These are phyloP conservation scores for Oenanthe sinensis DNA, from an alignment of 129 eudicot species.

Conservation along the genomic window DNA sequence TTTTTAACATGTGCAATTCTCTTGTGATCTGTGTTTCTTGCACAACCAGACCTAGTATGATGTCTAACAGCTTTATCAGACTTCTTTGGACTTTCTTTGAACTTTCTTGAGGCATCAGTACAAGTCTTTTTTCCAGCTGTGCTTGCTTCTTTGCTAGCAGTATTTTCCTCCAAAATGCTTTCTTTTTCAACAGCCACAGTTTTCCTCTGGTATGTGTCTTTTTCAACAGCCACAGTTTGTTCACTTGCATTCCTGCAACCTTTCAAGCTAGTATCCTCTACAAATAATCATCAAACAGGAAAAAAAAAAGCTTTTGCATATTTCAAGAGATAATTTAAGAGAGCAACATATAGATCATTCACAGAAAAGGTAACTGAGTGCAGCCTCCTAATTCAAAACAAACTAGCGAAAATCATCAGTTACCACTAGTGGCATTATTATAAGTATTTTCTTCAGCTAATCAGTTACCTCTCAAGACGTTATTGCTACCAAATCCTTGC, in stretches of 20 bases:
- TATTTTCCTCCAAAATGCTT: background rate
- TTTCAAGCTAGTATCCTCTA: background rate
- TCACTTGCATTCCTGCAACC: background rate
- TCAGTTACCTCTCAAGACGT: conserved; percentile 20
- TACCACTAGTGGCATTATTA: background rate
- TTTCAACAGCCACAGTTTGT: background rate
- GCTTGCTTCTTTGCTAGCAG: background rate
- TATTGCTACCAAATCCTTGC: conserved; percentile 15
- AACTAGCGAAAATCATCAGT: background rate
- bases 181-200: background rate
- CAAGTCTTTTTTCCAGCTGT: background rate
- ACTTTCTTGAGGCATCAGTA: conserved; percentile 4
- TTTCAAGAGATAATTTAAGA: background rate
- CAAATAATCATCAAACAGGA: background rate
- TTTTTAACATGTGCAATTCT: background rate
- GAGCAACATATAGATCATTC: too few species aligned
- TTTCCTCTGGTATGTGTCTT: background rate
- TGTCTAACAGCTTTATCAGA: conserved; percentile 1
- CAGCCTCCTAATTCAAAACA: background rate
- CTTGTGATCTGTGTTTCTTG: background rate
- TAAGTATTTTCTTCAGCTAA: background rate
- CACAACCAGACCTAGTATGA: background rate
- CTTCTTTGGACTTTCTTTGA: conserved; percentile 12
- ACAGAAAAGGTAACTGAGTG: background rate
- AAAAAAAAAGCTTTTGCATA: background rate